Evolutionary conservation across 345 rosid species (phyloP).

Genomic region (Euphorbia peplus): DNA sequence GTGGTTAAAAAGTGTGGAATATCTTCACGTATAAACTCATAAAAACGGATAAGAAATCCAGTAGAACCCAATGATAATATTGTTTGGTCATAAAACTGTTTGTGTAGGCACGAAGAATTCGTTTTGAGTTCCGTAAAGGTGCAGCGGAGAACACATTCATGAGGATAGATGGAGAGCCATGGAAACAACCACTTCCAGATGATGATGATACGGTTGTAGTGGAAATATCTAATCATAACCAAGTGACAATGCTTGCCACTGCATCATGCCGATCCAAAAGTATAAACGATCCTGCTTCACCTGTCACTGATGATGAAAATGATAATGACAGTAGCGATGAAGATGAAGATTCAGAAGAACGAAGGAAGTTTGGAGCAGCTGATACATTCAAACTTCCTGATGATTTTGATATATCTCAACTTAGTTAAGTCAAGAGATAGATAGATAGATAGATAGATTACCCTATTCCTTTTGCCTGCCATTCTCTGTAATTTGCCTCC

Average conservation of each 20-base stretch:
- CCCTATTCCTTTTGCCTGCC: neutral
- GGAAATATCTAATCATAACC: constrained; percentile 58
- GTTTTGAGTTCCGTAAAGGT: constrained; percentile 60
- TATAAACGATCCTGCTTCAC: constrained; percentile 37
- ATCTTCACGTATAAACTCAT: neutral
- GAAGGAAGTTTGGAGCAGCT: constrained; percentile 68
- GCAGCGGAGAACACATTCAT: constrained; percentile 56
- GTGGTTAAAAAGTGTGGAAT: neutral
- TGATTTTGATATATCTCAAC: constrained; percentile 42
- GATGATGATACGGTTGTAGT: constrained; percentile 55
- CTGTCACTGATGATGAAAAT: constrained; percentile 20
- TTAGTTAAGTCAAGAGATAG: constrained; percentile 47
- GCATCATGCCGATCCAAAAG: constrained; percentile 48
- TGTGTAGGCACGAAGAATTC: constrained; percentile 48
- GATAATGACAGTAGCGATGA: constrained; percentile 30
- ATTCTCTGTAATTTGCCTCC: neutral
- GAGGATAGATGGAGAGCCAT: constrained; percentile 79
- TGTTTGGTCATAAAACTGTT: no score
- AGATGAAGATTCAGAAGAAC: constrained; percentile 43
- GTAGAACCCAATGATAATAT: neutral
- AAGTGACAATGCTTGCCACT: constrained; percentile 64
- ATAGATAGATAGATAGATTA: no score
- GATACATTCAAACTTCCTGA: constrained; percentile 51
- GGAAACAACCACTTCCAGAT: constrained; percentile 71
- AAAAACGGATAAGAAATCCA: neutral